Percentiles rank a stretch among this genome's conserved stretches.
Evolutionary conservation across 495 filamentous ascomycete genomes (phyloP).

Genomic region (Thermochaetoides thermophila): DNA sequence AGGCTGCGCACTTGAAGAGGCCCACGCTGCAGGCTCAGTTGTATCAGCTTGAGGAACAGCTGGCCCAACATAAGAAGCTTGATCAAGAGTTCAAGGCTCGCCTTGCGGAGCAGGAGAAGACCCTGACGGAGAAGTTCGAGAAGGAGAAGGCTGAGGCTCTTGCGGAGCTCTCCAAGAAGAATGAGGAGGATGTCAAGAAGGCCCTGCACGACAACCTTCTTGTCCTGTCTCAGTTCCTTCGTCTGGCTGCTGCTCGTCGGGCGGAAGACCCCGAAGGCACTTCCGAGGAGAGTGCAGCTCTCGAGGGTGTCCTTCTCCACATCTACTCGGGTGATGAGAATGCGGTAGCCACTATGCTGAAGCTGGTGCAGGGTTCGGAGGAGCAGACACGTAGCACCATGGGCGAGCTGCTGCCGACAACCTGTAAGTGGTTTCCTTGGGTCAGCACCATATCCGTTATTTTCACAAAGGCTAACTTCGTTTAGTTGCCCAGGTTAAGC

Average conservation of each 20-base stretch:
- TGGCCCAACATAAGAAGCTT: constrained; percentile 69
- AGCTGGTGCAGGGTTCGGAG: constrained; percentile 65
- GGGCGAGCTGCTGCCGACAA: constrained; percentile 48
- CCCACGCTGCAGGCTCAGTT: constrained; percentile 65
- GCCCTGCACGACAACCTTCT: constrained; percentile 43
- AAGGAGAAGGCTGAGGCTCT: constrained; percentile 49
- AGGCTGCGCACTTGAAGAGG: constrained; percentile 76
- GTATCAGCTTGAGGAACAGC: constrained; percentile 67
- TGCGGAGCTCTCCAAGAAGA: constrained; percentile 38
- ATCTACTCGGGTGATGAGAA: constrained; percentile 76
- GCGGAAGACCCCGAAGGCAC: constrained; percentile 45
- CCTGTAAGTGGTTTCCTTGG: constrained; percentile 45
- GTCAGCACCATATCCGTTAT: background rate
- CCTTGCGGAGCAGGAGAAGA: constrained; percentile 50
- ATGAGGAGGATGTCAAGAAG: constrained; percentile 39
- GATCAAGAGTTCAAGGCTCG: constrained; percentile 61
- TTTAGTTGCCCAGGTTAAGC: constrained; percentile 56
- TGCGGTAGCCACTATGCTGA: constrained; percentile 70
- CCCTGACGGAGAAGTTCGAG: constrained; percentile 54
- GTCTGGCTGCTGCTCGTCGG: constrained; percentile 59
- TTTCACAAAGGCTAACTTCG: constrained; percentile 14
- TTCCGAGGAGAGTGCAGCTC: constrained; percentile 61
- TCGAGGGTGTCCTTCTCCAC: constrained; percentile 77
- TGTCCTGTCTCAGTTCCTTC: constrained; percentile 63
- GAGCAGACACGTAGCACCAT: constrained; percentile 54